Conservation (phyloP, 176 grass and related monocot species). For the Carex scoparia region DNA sequence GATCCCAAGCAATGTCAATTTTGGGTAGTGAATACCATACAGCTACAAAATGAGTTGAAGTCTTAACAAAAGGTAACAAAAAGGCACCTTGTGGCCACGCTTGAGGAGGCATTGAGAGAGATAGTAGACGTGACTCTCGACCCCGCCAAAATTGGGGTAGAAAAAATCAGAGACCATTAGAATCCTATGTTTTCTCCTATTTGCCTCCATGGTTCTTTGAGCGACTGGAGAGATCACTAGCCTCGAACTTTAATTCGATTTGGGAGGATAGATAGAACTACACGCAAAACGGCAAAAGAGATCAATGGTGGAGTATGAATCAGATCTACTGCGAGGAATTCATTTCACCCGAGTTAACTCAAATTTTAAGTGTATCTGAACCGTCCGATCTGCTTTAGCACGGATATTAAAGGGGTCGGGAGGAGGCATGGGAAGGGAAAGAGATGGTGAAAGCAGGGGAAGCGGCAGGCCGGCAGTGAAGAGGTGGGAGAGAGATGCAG, state of each 20-base stretch:
- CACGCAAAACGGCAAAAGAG: not conserved
- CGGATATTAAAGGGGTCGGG: no score
- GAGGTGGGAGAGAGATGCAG: not conserved
- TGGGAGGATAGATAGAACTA: not conserved
- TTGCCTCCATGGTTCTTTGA: slow-evolving; percentile 29
- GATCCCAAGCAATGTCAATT: not conserved
- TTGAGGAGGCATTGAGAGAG: slow-evolving; percentile 89
- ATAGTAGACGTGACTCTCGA: slow-evolving; percentile 95
- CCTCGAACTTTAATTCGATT: not conserved
- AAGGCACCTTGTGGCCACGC: slow-evolving; percentile 75
- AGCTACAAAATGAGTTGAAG: slow-evolving; percentile 8
- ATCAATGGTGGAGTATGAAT: not conserved
- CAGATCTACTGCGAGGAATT: not conserved
- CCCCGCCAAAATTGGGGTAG: slow-evolving; percentile 92
- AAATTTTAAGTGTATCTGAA: no score
- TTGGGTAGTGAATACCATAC: not conserved
- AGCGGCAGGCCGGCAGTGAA: not conserved
- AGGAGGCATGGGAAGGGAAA: not conserved
- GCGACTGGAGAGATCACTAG: not conserved
- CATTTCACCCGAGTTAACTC: no score
- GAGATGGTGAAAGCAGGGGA: not conserved
- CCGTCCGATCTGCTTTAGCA: no score
- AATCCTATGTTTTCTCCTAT: slow-evolving; percentile 50
- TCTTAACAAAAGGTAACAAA: not conserved
- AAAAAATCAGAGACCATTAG: slow-evolving; percentile 97